Evolutionary conservation across 306 rosid genomes (phyloP).

Genomic region (Fagus sylvatica): DNA sequence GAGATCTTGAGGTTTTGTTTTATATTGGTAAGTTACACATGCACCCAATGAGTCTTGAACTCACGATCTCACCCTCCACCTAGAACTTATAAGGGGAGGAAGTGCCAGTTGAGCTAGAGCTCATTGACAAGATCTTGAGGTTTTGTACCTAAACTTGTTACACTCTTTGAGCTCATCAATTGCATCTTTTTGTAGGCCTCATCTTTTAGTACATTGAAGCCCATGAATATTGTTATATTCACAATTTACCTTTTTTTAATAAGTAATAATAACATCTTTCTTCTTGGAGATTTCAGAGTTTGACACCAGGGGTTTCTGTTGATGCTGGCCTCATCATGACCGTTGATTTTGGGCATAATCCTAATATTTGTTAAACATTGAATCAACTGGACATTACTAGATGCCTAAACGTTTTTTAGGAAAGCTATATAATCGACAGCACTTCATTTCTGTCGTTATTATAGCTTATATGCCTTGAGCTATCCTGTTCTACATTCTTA

Average conservation of each 20-base stretch:
- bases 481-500: neutral
- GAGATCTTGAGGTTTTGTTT: neutral
- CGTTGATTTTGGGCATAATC: neutral
- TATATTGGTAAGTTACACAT: too few relatives aligned
- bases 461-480: too few relatives aligned
- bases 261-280: too few relatives aligned
- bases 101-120: too few relatives aligned
- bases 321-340: neutral
- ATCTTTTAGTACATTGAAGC: neutral
- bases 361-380: neutral
- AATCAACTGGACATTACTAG: too few relatives aligned
- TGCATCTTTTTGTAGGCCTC: neutral
- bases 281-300: too few relatives aligned
- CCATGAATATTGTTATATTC: neutral
- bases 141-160: neutral
- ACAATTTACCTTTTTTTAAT: too few relatives aligned
- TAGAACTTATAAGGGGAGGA: too few relatives aligned
- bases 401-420: too few relatives aligned
- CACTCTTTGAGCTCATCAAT: neutral
- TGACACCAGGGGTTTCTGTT: too few relatives aligned
- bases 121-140: neutral
- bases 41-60: too few relatives aligned
- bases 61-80: too few relatives aligned
- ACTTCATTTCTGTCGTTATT: neutral
- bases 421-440: neutral